Conservation (phyloP, 2,329 filamentous ascomycete species). For the Ophiostoma fasciatum region DNA sequence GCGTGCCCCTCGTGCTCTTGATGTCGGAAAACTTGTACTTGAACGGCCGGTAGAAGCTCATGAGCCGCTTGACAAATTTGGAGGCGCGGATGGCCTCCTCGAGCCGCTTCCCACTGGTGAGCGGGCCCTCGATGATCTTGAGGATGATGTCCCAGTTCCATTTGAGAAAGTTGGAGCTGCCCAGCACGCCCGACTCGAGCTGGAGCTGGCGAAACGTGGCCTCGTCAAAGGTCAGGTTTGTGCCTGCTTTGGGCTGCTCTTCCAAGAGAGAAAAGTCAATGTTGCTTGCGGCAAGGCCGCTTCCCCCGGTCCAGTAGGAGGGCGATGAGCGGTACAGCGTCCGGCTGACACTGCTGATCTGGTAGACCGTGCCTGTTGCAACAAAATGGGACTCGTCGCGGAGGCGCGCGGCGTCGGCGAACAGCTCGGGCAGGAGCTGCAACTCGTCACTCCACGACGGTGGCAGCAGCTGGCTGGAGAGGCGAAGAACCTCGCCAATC, state of each 20-base stretch:
- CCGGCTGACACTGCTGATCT: conserved; percentile 92
- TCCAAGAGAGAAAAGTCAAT: conserved; percentile 36
- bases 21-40: conserved; percentile 90
- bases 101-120: conserved; percentile 79
- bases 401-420: conserved; percentile 62
- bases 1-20: conserved; percentile 79
- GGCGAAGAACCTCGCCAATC: conserved; percentile 79
- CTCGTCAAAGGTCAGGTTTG: conserved; percentile 39
- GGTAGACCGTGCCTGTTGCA: conserved; percentile 84
- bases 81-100: conserved; percentile 90
- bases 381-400: conserved; percentile 58
- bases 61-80: conserved; percentile 87
- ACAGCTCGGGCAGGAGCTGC: conserved; percentile 76
- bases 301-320: conserved; percentile 24
- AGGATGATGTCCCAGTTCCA: conserved; percentile 97
- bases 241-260: conserved; percentile 38
- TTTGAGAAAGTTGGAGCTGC: conserved; percentile 79
- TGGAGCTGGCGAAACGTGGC: conserved; percentile 48
- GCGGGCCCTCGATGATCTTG: conserved; percentile 79
- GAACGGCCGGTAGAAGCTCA: conserved; percentile 93
- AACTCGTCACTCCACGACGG: conserved; percentile 68
- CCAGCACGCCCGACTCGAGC: conserved; percentile 72
- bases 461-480: conserved; percentile 75
- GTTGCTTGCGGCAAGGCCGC: conserved; percentile 21
- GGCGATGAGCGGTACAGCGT: conserved; percentile 71